phyloP scores from a whole-genome alignment of 257 asterid species.

The Paulownia fortunei region DNA sequence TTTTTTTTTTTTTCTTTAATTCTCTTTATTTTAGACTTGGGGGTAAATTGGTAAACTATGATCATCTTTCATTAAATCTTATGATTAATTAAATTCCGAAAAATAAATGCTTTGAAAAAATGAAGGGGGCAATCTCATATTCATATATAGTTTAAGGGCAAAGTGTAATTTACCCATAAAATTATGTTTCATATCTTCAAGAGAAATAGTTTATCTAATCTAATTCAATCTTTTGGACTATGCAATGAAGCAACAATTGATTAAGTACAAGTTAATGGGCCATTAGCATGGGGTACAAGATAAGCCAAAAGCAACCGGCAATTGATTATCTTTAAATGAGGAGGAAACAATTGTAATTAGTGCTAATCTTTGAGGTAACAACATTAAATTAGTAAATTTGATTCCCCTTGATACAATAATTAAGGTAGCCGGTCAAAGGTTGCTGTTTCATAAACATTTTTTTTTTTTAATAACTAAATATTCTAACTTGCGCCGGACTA shows the following conservation, averaged over 20 bases:
- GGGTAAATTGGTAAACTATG: no score
- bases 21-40: no score
- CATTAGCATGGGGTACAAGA: slow-evolving; percentile 37
- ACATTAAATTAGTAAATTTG: slow-evolving; percentile 4
- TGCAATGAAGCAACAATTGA: neutral
- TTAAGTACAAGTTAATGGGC: slow-evolving; percentile 33
- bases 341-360: slow-evolving; percentile 18
- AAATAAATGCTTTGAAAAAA: no score
- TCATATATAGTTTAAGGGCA: no score
- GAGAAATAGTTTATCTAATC: neutral
- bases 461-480: no score
- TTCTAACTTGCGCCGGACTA: no score
- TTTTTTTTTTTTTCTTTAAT: no score
- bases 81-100: no score
- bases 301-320: slow-evolving; percentile 37
- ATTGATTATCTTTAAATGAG: neutral
- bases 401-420: slow-evolving; percentile 16
- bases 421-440: slow-evolving; percentile 31
- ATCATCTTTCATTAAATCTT: no score
- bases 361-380: slow-evolving; percentile 30
- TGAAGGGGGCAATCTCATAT: no score
- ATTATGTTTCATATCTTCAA: no score
- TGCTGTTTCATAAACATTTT: slow-evolving; percentile 31
- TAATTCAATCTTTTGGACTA: neutral
- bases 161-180: no score